Percentiles rank a stretch among this genome's conserved stretches.
Conservation (phyloP, 106 monocot species). For the Agapanthus africanus region DNA sequence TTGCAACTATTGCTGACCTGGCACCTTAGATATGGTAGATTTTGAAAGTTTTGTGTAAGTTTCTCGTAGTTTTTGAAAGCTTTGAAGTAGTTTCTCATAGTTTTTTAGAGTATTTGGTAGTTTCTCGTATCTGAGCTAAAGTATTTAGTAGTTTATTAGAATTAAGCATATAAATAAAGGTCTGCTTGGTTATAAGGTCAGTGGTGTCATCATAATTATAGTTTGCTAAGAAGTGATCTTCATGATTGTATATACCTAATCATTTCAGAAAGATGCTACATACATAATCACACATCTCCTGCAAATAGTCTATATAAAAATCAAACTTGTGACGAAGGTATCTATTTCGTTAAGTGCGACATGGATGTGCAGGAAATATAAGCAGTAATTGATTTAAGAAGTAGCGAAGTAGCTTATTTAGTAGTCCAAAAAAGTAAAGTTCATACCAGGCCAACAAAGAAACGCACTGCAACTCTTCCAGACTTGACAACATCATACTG, state of each 20-base stretch:
- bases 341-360: background rate
- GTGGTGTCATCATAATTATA: conserved; percentile 1
- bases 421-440: background rate
- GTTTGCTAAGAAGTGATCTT: background rate
- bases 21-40: too few relatives aligned
- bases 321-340: background rate
- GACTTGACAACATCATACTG: conserved; percentile 75
- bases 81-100: too few relatives aligned
- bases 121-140: too few relatives aligned
- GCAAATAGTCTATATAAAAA: background rate
- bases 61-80: too few relatives aligned
- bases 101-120: too few relatives aligned
- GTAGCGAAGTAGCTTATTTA: too few relatives aligned
- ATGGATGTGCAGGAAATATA: background rate
- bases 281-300: background rate
- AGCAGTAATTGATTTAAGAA: background rate
- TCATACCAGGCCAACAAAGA: conserved; percentile 94
- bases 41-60: too few relatives aligned
- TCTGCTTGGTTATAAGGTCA: background rate
- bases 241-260: background rate
- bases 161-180: background rate
- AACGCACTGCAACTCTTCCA: conserved; percentile 61
- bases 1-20: too few relatives aligned
- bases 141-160: too few relatives aligned
- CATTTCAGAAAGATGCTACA: background rate